These are phyloP conservation scores for Gymnopilus junonius DNA, from an alignment of 768 basidiomycete species.

Conservation along the genomic window DNA sequence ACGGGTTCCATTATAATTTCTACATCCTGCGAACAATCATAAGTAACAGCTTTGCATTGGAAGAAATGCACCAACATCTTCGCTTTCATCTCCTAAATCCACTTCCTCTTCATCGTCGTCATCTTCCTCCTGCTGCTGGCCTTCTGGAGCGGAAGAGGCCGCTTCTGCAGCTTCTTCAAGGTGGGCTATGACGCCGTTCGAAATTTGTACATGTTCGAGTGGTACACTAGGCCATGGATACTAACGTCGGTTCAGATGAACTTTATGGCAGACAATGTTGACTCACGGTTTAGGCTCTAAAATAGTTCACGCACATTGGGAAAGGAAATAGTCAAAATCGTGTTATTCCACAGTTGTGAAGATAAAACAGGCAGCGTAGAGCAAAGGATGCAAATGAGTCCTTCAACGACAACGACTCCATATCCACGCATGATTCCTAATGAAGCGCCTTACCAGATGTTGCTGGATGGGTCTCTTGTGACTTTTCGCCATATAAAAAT, in stretches of 20 bases:
- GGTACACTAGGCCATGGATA: constrained; percentile 32
- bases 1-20: constrained; percentile 91
- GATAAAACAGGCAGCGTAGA: constrained; percentile 36
- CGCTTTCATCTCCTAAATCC: constrained; percentile 37
- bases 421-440: constrained; percentile 14
- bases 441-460: constrained; percentile 51
- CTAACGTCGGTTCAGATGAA: constrained; percentile 17
- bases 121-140: constrained; percentile 36
- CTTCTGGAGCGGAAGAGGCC: constrained; percentile 1
- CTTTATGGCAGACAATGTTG: constrained; percentile 19
- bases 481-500: constrained; percentile 70
- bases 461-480: constrained; percentile 35
- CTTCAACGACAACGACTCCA: neutral
- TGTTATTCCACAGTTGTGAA: constrained; percentile 38
- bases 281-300: constrained; percentile 72
- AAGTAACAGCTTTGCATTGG: neutral
- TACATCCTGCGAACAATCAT: constrained; percentile 58
- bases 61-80: constrained; percentile 44
- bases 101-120: constrained; percentile 38
- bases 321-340: constrained; percentile 41
- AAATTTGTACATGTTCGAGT: constrained; percentile 44
- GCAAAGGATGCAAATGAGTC: constrained; percentile 25
- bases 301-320: constrained; percentile 41
- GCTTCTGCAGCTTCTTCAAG: constrained; percentile 48
- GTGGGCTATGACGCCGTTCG: constrained; percentile 54